Conservation (phyloP, 2,329 filamentous ascomycete species). For the Sporothrix variecibatus region DNA sequence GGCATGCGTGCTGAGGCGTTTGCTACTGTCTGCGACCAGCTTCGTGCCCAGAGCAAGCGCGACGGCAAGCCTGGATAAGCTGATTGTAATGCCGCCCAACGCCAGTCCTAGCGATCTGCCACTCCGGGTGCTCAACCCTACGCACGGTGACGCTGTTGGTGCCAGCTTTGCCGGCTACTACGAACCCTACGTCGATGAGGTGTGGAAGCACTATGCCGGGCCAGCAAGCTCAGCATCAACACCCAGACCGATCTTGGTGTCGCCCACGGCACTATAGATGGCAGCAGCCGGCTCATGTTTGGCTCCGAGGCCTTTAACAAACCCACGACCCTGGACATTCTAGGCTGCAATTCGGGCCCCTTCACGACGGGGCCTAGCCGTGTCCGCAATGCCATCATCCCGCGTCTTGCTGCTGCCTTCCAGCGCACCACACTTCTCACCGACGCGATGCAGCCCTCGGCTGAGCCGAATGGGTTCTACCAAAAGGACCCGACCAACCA, state of each 20-base stretch:
- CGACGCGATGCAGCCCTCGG: conserved; percentile 32
- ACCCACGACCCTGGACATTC: conserved; percentile 64
- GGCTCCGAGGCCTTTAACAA: conserved; percentile 50
- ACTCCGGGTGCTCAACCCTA: conserved; percentile 49
- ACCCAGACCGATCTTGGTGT: conserved; percentile 63
- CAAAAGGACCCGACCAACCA: conserved; percentile 54
- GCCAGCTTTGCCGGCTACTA: conserved; percentile 49
- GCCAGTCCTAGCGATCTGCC: conserved; percentile 33
- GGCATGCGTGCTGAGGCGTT: conserved; percentile 63
- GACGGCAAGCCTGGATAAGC: conserved; percentile 61
- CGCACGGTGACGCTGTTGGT: conserved; percentile 45
- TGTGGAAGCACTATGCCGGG: conserved; percentile 44
- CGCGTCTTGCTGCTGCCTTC: conserved; percentile 49
- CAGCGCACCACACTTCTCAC: conserved; percentile 57
- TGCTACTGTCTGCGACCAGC: conserved; percentile 52
- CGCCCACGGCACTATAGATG: conserved; percentile 52
- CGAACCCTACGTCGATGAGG: conserved; percentile 46
- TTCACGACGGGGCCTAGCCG: conserved; percentile 50
- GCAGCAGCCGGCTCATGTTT: conserved; percentile 12
- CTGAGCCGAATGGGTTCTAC: conserved; percentile 43
- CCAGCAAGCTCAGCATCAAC: conserved; percentile 54
- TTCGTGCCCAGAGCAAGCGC: conserved; percentile 55
- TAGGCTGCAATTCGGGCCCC: conserved; percentile 65
- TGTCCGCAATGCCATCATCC: conserved; percentile 49
- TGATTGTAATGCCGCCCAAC: conserved; percentile 44